A percentile compares a stretch with the other conserved stretches of the same genome.
Conservation (phyloP, 1,284 basidiomycete species). For the Serendipita sp. region DNA sequence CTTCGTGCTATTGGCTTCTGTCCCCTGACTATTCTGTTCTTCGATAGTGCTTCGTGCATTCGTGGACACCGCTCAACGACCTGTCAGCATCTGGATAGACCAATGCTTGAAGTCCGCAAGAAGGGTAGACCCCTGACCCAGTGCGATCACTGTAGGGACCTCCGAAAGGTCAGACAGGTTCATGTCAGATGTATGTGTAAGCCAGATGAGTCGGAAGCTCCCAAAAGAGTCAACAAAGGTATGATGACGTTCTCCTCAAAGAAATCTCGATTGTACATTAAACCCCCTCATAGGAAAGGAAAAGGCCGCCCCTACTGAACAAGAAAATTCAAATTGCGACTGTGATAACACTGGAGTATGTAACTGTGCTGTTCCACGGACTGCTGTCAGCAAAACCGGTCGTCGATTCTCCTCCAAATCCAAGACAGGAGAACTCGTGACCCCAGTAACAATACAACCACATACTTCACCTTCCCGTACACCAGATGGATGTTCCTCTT, state of each 20-base stretch:
- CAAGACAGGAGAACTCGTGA: not conserved
- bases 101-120: constrained; percentile 69
- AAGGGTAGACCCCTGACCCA: constrained; percentile 70
- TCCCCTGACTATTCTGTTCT: no score
- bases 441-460: not conserved
- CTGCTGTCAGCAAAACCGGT: not conserved
- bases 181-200: constrained; percentile 54
- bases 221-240: constrained; percentile 42
- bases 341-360: not conserved
- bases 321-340: not conserved
- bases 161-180: constrained; percentile 60
- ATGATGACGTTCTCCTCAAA: constrained; percentile 18
- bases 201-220: constrained; percentile 20
- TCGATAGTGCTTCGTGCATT: constrained; percentile 59
- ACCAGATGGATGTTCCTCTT: not conserved
- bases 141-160: constrained; percentile 61
- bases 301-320: not conserved
- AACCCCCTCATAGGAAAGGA: not conserved
- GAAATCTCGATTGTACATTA: constrained; percentile 10
- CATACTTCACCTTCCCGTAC: not conserved
- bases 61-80: constrained; percentile 69
- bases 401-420: not conserved
- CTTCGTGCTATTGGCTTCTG: no score
- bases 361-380: not conserved
- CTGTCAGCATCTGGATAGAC: constrained; percentile 62